These are phyloP conservation scores for Bimuria novae-zelandiae DNA, from an alignment of 2,329 filamentous ascomycete genomes.

Conservation along the genomic window DNA sequence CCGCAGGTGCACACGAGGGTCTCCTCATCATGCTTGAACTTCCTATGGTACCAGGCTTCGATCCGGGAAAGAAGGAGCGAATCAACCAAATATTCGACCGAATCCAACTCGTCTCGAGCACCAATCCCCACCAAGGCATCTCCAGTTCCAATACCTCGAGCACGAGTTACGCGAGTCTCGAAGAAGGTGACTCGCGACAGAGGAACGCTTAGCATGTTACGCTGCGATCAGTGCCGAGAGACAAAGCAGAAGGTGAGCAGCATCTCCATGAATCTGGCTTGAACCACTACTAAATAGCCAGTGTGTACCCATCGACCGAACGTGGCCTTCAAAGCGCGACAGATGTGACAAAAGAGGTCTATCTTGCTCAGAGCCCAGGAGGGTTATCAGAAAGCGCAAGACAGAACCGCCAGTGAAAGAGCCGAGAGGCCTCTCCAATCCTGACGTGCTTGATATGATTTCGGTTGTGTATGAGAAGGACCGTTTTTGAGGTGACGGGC, in stretches of 20 bases:
- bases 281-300: neutral
- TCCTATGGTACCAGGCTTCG: too few relatives aligned
- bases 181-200: slow-evolving; percentile 4
- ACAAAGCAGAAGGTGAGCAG: slow-evolving; percentile 3
- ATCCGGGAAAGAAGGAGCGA: too few relatives aligned
- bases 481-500: too few relatives aligned
- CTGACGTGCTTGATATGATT: too few relatives aligned
- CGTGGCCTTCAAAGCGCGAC: slow-evolving; percentile 2
- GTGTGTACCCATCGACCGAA: neutral
- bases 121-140: neutral
- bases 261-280: neutral
- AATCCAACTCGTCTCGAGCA: too few relatives aligned
- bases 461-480: too few relatives aligned
- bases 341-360: slow-evolving; percentile 1
- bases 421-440: too few relatives aligned
- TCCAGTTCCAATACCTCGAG: neutral
- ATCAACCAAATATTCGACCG: too few relatives aligned
- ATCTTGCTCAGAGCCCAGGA: neutral
- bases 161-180: neutral
- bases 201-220: slow-evolving; percentile 3
- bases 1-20: too few relatives aligned
- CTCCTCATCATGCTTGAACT: too few relatives aligned
- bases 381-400: neutral
- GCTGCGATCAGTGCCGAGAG: slow-evolving; percentile 4
- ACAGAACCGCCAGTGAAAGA: neutral